Base-by-base conservation (phyloP, 2,329 filamentous ascomycete genomes). In the Pyricularia grisea region DNA sequence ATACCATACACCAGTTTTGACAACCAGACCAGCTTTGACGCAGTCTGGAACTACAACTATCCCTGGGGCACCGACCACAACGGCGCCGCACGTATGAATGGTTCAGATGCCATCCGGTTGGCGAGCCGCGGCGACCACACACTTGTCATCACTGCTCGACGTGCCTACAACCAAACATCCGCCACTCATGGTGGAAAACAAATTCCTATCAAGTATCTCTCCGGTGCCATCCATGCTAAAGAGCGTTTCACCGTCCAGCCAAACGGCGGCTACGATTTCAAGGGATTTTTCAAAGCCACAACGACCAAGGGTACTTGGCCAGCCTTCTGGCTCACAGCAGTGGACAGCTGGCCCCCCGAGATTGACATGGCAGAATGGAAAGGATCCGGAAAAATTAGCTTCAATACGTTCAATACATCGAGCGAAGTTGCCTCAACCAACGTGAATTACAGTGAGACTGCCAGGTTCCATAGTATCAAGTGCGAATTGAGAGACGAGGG, bases 321-420 rank as follows among this genome's bases (percentile, higher is more conserved):
- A 0, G 85, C 85, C 0, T 87, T 87, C 72, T 87, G 85, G 85
- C 75, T 87, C 17, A 87, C 84, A 1, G 84, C 79, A 0, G 84
- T 84, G 0, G 74, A 84, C 64, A 79, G 80, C 0, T 88, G 86
- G 85, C 85, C 85, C 20, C 86, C 85, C 0, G 86, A 87, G 79
- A 82, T 88, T 69, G 85, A 88, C 73, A 80, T 88, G 76, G 85
- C 85, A 1, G 85, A 88, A 75, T 88, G 85, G 85, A 88, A 87
- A 74, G 85, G 85, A n/a, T 79, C 75, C 42, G 84, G 84, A 20
- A 82, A 84, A 73, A 83, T 86, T 70, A 82, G 79, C 36, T 87
- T 87, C 77, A 87, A 87, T 72, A 87, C 84, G 0, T 84, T 84
- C 73, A 83, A 84, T 72, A 83, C 82, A 1, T 81, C 80, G 36